These are phyloP conservation scores for Monosporozyma yasuniensis DNA, from an alignment of 805 yeast genomes.

Conservation along the genomic window DNA sequence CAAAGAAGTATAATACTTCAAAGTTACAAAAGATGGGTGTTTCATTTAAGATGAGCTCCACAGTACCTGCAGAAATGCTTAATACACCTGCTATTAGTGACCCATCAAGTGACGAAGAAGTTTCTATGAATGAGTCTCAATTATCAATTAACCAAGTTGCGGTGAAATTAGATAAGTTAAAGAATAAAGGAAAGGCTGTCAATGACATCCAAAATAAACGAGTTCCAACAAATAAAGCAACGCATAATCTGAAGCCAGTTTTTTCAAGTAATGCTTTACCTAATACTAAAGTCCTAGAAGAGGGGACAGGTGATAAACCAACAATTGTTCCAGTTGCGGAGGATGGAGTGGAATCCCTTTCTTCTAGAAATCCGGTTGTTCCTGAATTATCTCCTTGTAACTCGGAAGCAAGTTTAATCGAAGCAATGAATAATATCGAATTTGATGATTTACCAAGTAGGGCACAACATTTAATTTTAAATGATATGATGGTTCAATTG, in stretches of 20 bases:
- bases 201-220: not conserved
- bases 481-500: conserved; percentile 66
- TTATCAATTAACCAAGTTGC: conserved; percentile 9
- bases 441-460: conserved; percentile 87
- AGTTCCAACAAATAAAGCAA: conserved; percentile 1
- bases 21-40: conserved; percentile 70
- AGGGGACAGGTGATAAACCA: conserved; percentile 60
- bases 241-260: conserved; percentile 38
- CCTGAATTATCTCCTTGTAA: conserved; percentile 28
- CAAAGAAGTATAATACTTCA: conserved; percentile 38
- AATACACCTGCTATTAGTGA: conserved; percentile 24
- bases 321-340: conserved; percentile 48
- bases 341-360: conserved; percentile 4
- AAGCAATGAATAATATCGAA: conserved; percentile 35
- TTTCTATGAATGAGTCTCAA: conserved; percentile 10
- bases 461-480: conserved; percentile 82
- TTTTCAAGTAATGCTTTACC: conserved; percentile 70
- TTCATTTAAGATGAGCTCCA: conserved; percentile 68
- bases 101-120: conserved; percentile 25
- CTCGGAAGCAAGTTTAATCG: conserved; percentile 27
- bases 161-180: conserved; percentile 3
- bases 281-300: conserved; percentile 54
- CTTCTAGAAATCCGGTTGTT: conserved; percentile 10
- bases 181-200: not conserved
- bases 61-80: conserved; percentile 32